These are phyloP conservation scores for Cudoniella acicularis DNA, from an alignment of 495 filamentous ascomycete genomes.

Conservation along the genomic window DNA sequence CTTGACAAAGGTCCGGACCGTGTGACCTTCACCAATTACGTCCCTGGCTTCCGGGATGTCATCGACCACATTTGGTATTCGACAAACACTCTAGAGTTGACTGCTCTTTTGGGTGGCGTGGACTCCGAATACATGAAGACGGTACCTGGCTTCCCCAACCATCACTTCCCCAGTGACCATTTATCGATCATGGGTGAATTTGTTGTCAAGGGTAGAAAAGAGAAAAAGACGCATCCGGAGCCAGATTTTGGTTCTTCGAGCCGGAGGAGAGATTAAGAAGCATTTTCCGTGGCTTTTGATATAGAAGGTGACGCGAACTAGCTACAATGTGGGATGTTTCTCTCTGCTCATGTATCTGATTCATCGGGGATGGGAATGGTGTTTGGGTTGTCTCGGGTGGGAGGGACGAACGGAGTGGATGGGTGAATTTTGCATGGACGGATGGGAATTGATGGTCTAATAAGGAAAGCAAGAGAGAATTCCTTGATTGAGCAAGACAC, in stretches of 20 bases:
- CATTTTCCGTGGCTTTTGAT: not conserved
- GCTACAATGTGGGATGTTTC: not conserved
- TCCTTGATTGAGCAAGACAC: no score
- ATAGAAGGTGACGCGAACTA: not conserved
- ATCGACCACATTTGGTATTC: slow-evolving; percentile 98
- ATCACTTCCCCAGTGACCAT: slow-evolving; percentile 96
- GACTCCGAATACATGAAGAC: slow-evolving; percentile 85
- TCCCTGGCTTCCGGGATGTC: slow-evolving; percentile 81
- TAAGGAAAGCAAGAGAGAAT: no score
- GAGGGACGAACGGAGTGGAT: not conserved
- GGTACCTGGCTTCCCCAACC: slow-evolving; percentile 94
- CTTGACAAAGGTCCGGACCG: slow-evolving; percentile 66
- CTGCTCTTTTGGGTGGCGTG: slow-evolving; percentile 82
- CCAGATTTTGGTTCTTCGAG: slow-evolving; percentile 27
- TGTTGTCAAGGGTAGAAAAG: slow-evolving; percentile 79
- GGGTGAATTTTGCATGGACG: not conserved
- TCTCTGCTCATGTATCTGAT: slow-evolving; percentile 5
- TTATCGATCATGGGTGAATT: slow-evolving; percentile 91
- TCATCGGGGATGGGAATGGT: not conserved
- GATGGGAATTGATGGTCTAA: not conserved
- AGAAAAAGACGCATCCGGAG: slow-evolving; percentile 34
- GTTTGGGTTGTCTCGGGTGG: slow-evolving; percentile 7
- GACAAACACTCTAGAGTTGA: slow-evolving; percentile 83
- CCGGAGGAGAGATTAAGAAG: slow-evolving; percentile 14
- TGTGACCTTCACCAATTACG: slow-evolving; percentile 93